A percentile compares a stretch with the other conserved stretches of the same genome.
phyloP scores from a whole-genome alignment of 1,284 basidiomycete genomes.

The Leccinum pachyderme region DNA sequence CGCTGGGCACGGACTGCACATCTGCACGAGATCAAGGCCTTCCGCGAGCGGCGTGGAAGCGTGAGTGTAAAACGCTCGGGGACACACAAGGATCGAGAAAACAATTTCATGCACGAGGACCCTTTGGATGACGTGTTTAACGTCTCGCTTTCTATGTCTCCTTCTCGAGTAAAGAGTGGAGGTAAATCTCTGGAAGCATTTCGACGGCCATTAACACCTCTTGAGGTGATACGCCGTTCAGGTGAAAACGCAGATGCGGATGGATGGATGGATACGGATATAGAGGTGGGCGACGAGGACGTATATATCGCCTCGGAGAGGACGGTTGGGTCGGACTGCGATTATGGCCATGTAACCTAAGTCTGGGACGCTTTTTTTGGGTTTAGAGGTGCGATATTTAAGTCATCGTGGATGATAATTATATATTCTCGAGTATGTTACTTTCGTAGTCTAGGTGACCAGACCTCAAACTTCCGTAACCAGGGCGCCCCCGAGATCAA shows the following conservation, averaged over 20 bases:
- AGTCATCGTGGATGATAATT: neutral
- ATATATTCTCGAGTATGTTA: neutral
- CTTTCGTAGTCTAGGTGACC: no score
- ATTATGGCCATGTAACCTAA: neutral
- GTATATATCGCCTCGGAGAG: slow-evolving; percentile 14
- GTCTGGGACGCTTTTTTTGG: neutral
- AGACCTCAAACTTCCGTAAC: no score
- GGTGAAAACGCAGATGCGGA: slow-evolving; percentile 21
- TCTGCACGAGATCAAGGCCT: slow-evolving; percentile 59
- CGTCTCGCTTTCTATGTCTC: neutral
- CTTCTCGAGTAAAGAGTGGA: neutral
- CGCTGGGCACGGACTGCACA: slow-evolving; percentile 70
- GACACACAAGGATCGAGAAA: slow-evolving; percentile 15
- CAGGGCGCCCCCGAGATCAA: no score
- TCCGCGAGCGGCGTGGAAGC: slow-evolving; percentile 12
- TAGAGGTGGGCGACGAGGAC: slow-evolving; percentile 19
- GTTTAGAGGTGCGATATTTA: neutral
- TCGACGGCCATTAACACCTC: slow-evolving; percentile 7
- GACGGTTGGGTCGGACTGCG: slow-evolving; percentile 9
- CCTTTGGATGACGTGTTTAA: slow-evolving; percentile 16
- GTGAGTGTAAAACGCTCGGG: slow-evolving; percentile 8
- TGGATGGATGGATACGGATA: slow-evolving; percentile 31
- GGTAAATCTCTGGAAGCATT: neutral
- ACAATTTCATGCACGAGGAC: slow-evolving; percentile 1
- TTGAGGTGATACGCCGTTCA: slow-evolving; percentile 1